Evolutionary conservation across 1,139 yeast genomes (phyloP).

Genomic region (Pichia cactophila): DNA sequence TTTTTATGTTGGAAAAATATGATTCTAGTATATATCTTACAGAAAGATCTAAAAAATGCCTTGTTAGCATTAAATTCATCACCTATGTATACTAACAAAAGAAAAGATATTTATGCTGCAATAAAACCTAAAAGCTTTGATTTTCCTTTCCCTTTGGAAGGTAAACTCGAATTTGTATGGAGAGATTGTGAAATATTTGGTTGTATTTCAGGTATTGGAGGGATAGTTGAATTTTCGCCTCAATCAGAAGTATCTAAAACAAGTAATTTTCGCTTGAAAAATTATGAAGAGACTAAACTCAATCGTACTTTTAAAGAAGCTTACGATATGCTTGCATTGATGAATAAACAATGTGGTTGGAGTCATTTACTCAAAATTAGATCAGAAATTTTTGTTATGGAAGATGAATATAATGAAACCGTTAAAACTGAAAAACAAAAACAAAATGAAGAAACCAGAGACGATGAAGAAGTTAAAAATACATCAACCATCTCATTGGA

Average conservation of each 20-base stretch:
- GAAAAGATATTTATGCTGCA: slow-evolving; percentile 49
- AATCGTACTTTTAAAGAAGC: slow-evolving; percentile 76
- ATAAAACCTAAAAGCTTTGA: slow-evolving; percentile 64
- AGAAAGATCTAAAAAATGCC: slow-evolving; percentile 69
- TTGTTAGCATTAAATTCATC: slow-evolving; percentile 79
- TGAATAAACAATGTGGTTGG: slow-evolving; percentile 68
- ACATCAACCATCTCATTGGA: slow-evolving; percentile 18
- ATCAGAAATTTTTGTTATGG: slow-evolving; percentile 90
- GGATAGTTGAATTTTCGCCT: slow-evolving; percentile 36
- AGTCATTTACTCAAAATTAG: slow-evolving; percentile 72
- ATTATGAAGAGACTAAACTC: slow-evolving; percentile 65
- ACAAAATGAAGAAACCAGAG: slow-evolving; percentile 3
- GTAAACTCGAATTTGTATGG: slow-evolving; percentile 48
- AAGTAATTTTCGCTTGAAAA: slow-evolving; percentile 59
- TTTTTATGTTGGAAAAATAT: slow-evolving; percentile 76
- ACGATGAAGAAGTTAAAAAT: slow-evolving; percentile 9
- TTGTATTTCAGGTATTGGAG: slow-evolving; percentile 53
- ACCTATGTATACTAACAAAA: slow-evolving; percentile 78
- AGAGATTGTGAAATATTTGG: slow-evolving; percentile 32
- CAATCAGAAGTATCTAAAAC: slow-evolving; percentile 40
- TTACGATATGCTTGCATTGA: slow-evolving; percentile 66
- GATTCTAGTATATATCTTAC: slow-evolving; percentile 63
- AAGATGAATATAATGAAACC: slow-evolving; percentile 57
- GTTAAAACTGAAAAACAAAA: slow-evolving; percentile 14
- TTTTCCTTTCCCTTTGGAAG: slow-evolving; percentile 77